A percentile compares a stretch with the other conserved stretches of the same genome.
Conservation (phyloP, 192 early-diverging fungal species). For the Spizellomyces sp. region DNA sequence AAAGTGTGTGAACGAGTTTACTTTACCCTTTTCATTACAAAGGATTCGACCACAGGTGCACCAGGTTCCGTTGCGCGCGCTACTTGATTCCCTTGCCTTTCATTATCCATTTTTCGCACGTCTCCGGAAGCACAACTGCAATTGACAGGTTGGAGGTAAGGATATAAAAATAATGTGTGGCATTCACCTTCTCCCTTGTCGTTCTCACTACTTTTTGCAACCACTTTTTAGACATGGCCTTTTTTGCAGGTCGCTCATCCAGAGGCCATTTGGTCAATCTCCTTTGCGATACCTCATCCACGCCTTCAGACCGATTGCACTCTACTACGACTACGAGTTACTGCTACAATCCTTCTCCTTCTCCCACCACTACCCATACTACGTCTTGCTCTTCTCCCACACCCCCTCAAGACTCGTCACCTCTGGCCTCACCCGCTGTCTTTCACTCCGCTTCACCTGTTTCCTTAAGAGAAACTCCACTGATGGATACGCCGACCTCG, state of each 20-base stretch:
- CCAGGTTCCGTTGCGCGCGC: no score
- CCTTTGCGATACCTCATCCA: neutral
- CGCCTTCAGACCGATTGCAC: no score
- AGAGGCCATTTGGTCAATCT: constrained; percentile 16
- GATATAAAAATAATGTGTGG: neutral
- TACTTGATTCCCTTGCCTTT: no score
- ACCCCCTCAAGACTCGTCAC: neutral
- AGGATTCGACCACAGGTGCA: no score
- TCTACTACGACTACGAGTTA: neutral
- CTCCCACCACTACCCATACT: neutral
- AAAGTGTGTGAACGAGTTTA: no score
- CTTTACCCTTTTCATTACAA: no score
- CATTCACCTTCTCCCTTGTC: neutral
- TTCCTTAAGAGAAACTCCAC: no score
- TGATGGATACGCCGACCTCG: no score
- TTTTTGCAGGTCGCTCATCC: constrained; percentile 21
- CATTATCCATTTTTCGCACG: no score
- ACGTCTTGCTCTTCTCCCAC: neutral
- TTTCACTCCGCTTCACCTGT: neutral
- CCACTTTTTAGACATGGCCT: neutral
- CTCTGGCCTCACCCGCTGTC: neutral
- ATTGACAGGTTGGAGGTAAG: neutral
- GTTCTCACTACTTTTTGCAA: neutral
- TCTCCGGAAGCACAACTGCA: neutral
- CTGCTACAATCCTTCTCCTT: neutral